Evolutionary conservation across 176 grass and related monocot species (phyloP).

Genomic region (Poa annua): DNA sequence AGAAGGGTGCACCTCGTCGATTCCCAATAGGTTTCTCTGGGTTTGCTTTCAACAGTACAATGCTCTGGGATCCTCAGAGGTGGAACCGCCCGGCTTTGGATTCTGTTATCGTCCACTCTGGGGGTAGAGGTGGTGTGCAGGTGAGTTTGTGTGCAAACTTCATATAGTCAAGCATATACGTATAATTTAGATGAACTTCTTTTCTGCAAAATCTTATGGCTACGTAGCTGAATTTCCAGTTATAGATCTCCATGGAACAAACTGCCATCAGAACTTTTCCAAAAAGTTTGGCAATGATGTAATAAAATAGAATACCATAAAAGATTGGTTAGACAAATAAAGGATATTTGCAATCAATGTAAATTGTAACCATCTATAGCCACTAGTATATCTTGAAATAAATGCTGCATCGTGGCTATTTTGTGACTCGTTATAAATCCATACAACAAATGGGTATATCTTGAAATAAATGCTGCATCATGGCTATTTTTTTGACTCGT

Average conservation of each 20-base stretch:
- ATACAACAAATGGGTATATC: conserved; percentile 4
- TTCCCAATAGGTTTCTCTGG: conserved; percentile 73
- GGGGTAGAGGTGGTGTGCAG: conserved; percentile 71
- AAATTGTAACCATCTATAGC: not conserved
- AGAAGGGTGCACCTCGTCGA: conserved; percentile 52
- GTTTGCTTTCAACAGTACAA: conserved; percentile 89
- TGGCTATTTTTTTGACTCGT: not conserved
- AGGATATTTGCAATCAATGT: conserved; percentile 9
- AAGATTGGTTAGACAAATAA: not conserved
- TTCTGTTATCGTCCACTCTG: conserved; percentile 69
- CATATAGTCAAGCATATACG: not conserved
- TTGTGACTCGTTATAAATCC: not conserved
- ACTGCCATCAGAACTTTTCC: not conserved
- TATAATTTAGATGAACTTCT: not conserved
- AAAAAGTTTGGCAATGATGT: not conserved
- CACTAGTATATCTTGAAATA: conserved; percentile 8
- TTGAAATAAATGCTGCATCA: not conserved
- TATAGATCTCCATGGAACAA: conserved; percentile 24
- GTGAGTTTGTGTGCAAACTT: conserved; percentile 48
- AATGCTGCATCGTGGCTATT: not conserved
- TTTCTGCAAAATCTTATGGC: conserved; percentile 8
- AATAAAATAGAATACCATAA: not conserved
- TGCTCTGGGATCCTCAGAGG: conserved; percentile 87
- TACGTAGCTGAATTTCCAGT: not conserved
- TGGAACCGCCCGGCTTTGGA: conserved; percentile 71